Evolutionary conservation across 2,329 filamentous ascomycete species (phyloP), one percentile per base, ranked within the genome.

Genomic region (Emydomyces testavorans): DNA sequence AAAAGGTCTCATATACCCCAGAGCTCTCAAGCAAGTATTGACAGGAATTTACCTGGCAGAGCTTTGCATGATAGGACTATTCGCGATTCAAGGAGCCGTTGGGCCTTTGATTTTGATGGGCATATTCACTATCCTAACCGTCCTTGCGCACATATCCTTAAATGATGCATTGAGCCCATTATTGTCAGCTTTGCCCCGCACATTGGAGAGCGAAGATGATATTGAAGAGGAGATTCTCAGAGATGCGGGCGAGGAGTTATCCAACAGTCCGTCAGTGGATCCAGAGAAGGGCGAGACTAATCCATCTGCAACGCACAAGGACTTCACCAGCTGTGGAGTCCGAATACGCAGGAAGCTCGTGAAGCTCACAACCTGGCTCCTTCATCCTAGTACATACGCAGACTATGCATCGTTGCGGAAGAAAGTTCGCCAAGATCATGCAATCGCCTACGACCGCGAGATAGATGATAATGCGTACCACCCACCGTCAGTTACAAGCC

Each of bases 1-100:
- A 36, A 87, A 92, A 58, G 89, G 90, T 2, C 75, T 93, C 1
- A 83, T 90, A 54, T 95, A 95, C 60, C 85, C 88, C 0, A 80
- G 82, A 11, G 88, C 87, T 0, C 71, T 95, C 16, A 81, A 92
- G 61, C 89, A 95, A 53, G 76, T 94, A 29, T 76, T 93, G 32
- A 82, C 81, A 0, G 88, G 90, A 10, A 67, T 94, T 16, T 95
- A 96, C 62, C 74, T 95, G 20, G 81, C 84, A 1, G 79, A 93
- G 57, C 65, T 90, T 11, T 92, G 86, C 66, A 74, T 95, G 64
- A 82, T 94, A 54, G 88, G 88, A 18, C 74, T 95, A 1, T 89
- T 94, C 58, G 83, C 77, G 37, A 77, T 90, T 44, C 79, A 78
- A 7, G 70, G 71, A 3, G 66, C 67, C 23, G 59, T 81, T 10